A percentile compares a stretch with the other conserved stretches of the same genome.
Evolutionary conservation across 805 yeast genomes (phyloP).

Genomic region (Blastobotrys robertii): DNA sequence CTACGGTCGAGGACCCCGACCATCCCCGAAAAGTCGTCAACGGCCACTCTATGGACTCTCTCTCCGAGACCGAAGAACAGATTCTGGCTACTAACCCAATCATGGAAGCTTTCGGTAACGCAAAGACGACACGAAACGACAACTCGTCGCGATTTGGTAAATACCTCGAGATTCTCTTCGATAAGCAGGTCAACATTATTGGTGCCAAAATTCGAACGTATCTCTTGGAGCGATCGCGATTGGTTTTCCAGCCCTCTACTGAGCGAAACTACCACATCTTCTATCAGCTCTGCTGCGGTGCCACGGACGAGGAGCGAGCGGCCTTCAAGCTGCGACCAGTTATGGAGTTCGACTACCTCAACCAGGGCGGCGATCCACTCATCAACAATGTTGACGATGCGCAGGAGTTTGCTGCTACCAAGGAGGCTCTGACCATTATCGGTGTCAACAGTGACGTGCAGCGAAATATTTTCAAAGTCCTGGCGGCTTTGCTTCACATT

Average conservation of each 20-base stretch:
- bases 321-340: slow-evolving; percentile 53
- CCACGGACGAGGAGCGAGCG: slow-evolving; percentile 40
- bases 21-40: slow-evolving; percentile 18
- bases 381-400: slow-evolving; percentile 78
- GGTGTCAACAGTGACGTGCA: slow-evolving; percentile 60
- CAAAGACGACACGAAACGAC: slow-evolving; percentile 94
- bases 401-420: slow-evolving; percentile 65
- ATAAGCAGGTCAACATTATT: slow-evolving; percentile 62
- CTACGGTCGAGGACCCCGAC: slow-evolving; percentile 65
- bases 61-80: slow-evolving; percentile 88
- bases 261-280: slow-evolving; percentile 95
- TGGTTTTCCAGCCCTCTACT: slow-evolving; percentile 82
- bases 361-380: slow-evolving; percentile 70
- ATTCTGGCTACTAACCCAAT: slow-evolving; percentile 95
- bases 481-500: slow-evolving; percentile 83
- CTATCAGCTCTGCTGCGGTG: slow-evolving; percentile 78
- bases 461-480: slow-evolving; percentile 57
- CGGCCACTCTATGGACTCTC: slow-evolving; percentile 36
- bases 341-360: slow-evolving; percentile 67
- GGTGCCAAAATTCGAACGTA: slow-evolving; percentile 95
- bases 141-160: slow-evolving; percentile 97
- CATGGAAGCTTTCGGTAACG: slow-evolving; percentile 98
- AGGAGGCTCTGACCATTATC: slow-evolving; percentile 65
- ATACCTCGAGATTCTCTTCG: slow-evolving; percentile 83
- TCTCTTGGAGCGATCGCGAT: slow-evolving; percentile 82